Conservation (phyloP, 306 rosid genomes). For the Casuarina glauca region DNA sequence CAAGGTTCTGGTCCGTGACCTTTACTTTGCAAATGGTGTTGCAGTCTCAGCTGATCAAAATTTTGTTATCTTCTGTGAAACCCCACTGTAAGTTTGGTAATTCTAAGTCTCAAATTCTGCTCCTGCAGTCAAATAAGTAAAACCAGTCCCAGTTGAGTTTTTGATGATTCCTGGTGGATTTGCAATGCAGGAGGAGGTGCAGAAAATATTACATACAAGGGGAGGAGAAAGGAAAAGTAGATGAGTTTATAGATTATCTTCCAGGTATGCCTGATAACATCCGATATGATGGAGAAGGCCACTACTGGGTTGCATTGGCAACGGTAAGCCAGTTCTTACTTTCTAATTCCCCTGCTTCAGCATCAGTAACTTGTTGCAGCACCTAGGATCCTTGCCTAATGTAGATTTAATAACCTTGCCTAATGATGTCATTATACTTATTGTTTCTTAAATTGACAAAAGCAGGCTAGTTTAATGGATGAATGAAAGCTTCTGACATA, state of each 20-base stretch:
- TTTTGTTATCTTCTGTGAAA: slow-evolving; percentile 58
- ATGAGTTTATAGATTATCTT: slow-evolving; percentile 39
- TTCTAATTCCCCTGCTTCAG: background rate
- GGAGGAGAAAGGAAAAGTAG: slow-evolving; percentile 48
- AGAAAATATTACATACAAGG: slow-evolving; percentile 55
- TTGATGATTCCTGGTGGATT: background rate
- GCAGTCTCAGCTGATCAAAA: slow-evolving; percentile 59
- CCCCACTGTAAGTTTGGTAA: slow-evolving; percentile 35
- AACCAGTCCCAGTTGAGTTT: background rate
- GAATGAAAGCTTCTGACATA: background rate
- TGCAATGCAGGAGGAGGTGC: slow-evolving; percentile 49
- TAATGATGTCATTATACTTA: no score
- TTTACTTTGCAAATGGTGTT: slow-evolving; percentile 66
- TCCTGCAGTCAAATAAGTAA: background rate
- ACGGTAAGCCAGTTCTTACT: slow-evolving; percentile 26
- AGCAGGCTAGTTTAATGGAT: no score
- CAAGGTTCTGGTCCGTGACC: slow-evolving; percentile 40
- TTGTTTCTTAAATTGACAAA: no score
- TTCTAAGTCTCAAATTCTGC: background rate
- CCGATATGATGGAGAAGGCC: slow-evolving; percentile 65
- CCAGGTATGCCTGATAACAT: slow-evolving; percentile 74
- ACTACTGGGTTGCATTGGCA: slow-evolving; percentile 51
- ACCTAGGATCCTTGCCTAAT: no score
- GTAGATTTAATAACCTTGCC: no score
- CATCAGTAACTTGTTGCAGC: background rate